Percentiles rank a stretch among this genome's conserved stretches.
Conservation (phyloP, 768 basidiomycete species). For the Asterophora lycoperdoides region DNA sequence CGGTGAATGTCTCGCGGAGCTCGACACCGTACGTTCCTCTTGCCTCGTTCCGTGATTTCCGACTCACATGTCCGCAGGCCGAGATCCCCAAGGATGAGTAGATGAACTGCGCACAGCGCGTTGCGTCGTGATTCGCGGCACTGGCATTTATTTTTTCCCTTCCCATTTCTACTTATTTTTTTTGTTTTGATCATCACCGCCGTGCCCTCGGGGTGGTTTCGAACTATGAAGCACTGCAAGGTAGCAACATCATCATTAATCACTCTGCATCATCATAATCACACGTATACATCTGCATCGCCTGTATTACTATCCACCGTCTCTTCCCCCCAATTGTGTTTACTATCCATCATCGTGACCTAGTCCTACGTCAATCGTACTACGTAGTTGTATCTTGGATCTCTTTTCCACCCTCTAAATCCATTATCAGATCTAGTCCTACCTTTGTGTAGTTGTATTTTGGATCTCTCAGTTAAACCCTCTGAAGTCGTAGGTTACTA, state of each 20-base stretch:
- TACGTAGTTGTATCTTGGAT: no score
- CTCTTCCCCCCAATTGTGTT: no score
- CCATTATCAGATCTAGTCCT: no score
- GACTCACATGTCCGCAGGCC: slow-evolving; percentile 12
- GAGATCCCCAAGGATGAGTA: slow-evolving; percentile 60
- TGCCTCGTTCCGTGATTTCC: neutral
- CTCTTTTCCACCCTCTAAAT: no score
- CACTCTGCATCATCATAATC: neutral
- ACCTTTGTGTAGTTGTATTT: no score
- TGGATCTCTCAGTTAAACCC: no score
- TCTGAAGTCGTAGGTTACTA: no score
- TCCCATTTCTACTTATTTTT: neutral
- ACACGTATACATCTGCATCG: neutral
- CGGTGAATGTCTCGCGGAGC: slow-evolving; percentile 68
- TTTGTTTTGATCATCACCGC: neutral
- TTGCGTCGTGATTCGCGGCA: slow-evolving; percentile 11
- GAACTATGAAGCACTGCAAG: neutral
- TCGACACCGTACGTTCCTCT: slow-evolving; percentile 60
- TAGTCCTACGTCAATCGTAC: no score
- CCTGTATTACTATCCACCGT: neutral
- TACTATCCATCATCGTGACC: no score
- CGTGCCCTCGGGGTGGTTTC: neutral
- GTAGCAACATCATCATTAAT: neutral
- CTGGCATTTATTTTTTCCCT: neutral
- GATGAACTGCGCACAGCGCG: slow-evolving; percentile 32